A percentile compares a stretch with the other conserved stretches of the same genome.
Evolutionary conservation across 345 rosid species (phyloP).

Genomic region (Rhodomyrtus tomentosa): DNA sequence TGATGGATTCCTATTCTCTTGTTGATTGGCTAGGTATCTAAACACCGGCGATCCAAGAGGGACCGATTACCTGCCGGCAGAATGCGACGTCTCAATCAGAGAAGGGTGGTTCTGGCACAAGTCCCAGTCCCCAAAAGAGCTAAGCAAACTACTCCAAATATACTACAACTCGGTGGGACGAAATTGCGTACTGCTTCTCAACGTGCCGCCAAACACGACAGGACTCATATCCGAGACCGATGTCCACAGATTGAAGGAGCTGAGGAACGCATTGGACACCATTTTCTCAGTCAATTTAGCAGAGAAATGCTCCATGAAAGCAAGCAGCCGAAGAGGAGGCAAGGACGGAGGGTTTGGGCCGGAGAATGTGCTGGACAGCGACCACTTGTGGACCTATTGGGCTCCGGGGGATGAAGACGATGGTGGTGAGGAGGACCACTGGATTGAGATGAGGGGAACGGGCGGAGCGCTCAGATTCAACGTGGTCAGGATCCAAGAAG

Average conservation of each 20-base stretch:
- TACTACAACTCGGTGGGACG: constrained; percentile 66
- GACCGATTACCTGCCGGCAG: constrained; percentile 57
- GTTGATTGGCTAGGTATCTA: constrained; percentile 30
- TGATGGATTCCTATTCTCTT: background rate
- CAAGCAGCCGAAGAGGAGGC: constrained; percentile 54
- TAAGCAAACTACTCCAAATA: constrained; percentile 41
- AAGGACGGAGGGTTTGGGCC: constrained; percentile 44
- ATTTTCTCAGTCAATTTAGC: constrained; percentile 46
- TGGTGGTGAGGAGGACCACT: constrained; percentile 4
- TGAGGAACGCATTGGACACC: constrained; percentile 28
- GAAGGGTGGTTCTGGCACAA: constrained; percentile 75
- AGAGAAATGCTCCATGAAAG: constrained; percentile 14
- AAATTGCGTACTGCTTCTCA: constrained; percentile 48
- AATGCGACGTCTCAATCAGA: constrained; percentile 63
- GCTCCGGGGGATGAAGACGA: constrained; percentile 18
- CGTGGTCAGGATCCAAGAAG: constrained; percentile 61
- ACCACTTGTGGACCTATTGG: constrained; percentile 72
- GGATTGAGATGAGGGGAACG: constrained; percentile 34
- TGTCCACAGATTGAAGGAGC: constrained; percentile 28
- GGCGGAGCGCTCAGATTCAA: constrained; percentile 35
- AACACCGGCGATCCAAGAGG: constrained; percentile 51
- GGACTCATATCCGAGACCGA: constrained; percentile 52
- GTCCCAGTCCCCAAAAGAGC: constrained; percentile 38
- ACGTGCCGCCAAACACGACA: constrained; percentile 56
- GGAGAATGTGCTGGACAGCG: constrained; percentile 40